Conservation (phyloP, 169 alveolate species). For the Prorocentrum cordatum region DNA sequence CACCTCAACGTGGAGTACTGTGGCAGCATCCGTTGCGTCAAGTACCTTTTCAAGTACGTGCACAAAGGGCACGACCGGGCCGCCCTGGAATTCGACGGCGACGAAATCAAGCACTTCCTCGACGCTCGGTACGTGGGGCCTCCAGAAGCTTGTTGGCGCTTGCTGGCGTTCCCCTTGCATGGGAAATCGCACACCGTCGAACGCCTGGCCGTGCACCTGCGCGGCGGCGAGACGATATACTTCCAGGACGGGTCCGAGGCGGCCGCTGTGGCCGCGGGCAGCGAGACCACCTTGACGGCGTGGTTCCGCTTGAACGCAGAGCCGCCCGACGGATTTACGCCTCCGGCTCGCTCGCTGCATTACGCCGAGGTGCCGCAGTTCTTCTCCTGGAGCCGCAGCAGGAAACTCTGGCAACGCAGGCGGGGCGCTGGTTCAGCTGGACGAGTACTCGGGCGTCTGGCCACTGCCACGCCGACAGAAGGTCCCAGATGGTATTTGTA, state of each 20-base stretch:
- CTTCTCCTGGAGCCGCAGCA: not conserved
- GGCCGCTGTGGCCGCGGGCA: not conserved
- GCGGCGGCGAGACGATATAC: not conserved
- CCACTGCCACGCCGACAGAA: not conserved
- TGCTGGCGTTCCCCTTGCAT: not conserved
- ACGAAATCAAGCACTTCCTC: not conserved
- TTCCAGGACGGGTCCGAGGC: not conserved
- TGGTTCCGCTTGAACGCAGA: not conserved
- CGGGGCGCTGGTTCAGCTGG: too few relatives aligned
- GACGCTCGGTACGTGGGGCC: not conserved
- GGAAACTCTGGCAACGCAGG: not conserved
- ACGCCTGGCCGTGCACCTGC: not conserved
- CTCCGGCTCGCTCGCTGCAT: not conserved
- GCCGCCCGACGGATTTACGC: not conserved
- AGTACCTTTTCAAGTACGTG: not conserved
- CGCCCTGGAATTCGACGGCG: not conserved
- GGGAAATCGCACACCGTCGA: not conserved
- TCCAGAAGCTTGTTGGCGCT: slow-evolving; percentile 4
- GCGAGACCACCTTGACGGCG: not conserved
- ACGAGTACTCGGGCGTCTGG: not conserved
- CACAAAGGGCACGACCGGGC: slow-evolving; percentile 19
- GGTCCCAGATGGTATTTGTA: not conserved
- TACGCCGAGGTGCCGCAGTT: not conserved
- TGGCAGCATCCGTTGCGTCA: too few relatives aligned
- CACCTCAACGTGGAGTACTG: too few relatives aligned